Evolutionary conservation across 169 alveolate genomes (phyloP).

Genomic region (Blepharisma undulans): DNA sequence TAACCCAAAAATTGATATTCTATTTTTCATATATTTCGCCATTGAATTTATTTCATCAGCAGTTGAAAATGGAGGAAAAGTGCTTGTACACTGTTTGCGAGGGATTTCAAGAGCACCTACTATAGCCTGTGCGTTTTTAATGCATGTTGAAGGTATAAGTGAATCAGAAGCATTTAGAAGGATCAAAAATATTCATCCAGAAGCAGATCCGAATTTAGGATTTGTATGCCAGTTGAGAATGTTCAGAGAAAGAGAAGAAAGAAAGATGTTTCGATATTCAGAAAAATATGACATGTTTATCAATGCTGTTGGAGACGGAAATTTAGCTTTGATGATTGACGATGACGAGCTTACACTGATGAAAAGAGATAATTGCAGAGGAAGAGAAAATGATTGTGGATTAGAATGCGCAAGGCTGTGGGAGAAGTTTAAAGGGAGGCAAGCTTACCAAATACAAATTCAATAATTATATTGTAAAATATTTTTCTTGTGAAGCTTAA

Average conservation of each 20-base stretch:
- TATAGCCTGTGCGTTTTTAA: constrained; percentile 66
- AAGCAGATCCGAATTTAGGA: constrained; percentile 28
- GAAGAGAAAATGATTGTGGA: not conserved
- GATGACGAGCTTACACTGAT: not conserved
- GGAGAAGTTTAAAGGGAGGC: constrained; percentile 10
- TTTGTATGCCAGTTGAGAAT: constrained; percentile 29
- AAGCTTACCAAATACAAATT: not conserved
- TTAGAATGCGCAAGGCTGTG: not conserved
- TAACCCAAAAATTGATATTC: constrained; percentile 29
- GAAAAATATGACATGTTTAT: constrained; percentile 26
- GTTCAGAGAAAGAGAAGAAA: not conserved
- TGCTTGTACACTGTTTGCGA: constrained; percentile 70
- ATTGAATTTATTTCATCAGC: not conserved
- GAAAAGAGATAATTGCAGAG: not conserved
- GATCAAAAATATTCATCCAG: not conserved
- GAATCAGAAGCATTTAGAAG: not conserved
- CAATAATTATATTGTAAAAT: not conserved
- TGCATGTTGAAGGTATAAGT: constrained; percentile 46
- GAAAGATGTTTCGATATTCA: not conserved
- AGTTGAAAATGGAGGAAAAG: constrained; percentile 49
- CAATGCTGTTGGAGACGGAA: not conserved
- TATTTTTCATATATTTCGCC: not conserved
- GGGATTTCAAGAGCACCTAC: constrained; percentile 77
- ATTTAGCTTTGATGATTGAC: not conserved
- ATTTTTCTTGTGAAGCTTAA: not conserved